Conservation (phyloP, 441 rosid genomes). For the Aquilaria agallochum region DNA sequence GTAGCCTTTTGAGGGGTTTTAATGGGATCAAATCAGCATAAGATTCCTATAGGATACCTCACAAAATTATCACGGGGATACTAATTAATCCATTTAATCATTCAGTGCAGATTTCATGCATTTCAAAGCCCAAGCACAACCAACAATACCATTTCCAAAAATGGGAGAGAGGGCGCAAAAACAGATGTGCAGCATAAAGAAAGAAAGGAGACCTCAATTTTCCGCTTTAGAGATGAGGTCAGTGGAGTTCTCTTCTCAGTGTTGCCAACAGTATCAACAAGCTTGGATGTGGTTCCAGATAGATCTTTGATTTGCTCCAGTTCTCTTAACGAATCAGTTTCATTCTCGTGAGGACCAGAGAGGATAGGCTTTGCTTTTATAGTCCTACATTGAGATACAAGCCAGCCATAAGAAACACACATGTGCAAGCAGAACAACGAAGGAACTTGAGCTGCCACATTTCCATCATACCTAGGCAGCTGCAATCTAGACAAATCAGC, state of each 20-base stretch:
- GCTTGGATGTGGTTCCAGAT: constrained; percentile 24
- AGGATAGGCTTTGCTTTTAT: constrained; percentile 20
- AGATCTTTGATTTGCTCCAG: constrained; percentile 28
- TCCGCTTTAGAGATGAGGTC: constrained; percentile 64
- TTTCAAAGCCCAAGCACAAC: constrained; percentile 10
- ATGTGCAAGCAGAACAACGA: constrained; percentile 1
- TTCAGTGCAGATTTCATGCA: constrained; percentile 4
- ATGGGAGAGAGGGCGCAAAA: neutral
- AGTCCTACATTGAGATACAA: constrained; percentile 38
- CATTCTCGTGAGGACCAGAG: constrained; percentile 10
- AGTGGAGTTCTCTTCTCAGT: constrained; percentile 30
- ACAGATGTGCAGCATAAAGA: neutral
- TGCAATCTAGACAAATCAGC: constrained; percentile 46
- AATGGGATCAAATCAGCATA: constrained; percentile 24
- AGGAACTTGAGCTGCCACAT: constrained; percentile 5
- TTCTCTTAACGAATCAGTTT: constrained; percentile 26
- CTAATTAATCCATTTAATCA: no score
- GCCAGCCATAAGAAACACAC: constrained; percentile 6
- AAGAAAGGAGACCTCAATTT: constrained; percentile 50
- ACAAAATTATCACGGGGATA: neutral
- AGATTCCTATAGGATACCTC: constrained; percentile 39
- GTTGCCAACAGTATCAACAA: constrained; percentile 25
- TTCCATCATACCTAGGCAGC: constrained; percentile 40
- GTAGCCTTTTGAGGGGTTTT: constrained; percentile 60
- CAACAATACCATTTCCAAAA: neutral